phyloP scores from a whole-genome alignment of 768 basidiomycete species.

The Gymnopilus junonius region DNA sequence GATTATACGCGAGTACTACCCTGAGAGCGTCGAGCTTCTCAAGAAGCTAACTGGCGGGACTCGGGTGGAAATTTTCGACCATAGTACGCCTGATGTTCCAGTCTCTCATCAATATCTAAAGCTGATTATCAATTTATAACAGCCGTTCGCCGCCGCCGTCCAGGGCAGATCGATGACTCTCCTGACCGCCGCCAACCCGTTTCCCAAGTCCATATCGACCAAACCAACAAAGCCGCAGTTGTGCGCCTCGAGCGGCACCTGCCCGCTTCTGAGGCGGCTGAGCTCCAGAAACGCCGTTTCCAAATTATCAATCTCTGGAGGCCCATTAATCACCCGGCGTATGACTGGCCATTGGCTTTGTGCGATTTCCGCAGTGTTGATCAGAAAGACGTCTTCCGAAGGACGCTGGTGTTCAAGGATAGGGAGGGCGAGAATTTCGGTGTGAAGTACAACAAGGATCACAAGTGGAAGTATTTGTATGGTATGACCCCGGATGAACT shows the following conservation, averaged over 20 bases:
- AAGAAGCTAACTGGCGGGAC: slow-evolving; percentile 63
- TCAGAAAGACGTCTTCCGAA: slow-evolving; percentile 44
- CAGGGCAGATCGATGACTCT: slow-evolving; percentile 36
- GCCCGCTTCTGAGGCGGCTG: slow-evolving; percentile 46
- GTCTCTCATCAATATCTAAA: not conserved
- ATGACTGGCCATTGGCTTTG: slow-evolving; percentile 55
- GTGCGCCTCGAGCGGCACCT: slow-evolving; percentile 56
- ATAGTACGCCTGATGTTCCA: slow-evolving; percentile 44
- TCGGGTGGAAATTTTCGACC: slow-evolving; percentile 63
- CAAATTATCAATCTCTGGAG: slow-evolving; percentile 69
- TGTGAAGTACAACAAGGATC: slow-evolving; percentile 48
- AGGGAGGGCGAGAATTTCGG: slow-evolving; percentile 55
- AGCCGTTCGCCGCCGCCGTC: slow-evolving; percentile 50
- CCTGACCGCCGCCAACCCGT: slow-evolving; percentile 48
- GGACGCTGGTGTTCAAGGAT: slow-evolving; percentile 50
- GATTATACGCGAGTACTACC: slow-evolving; percentile 58
- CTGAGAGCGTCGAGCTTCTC: slow-evolving; percentile 58
- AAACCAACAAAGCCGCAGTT: slow-evolving; percentile 48
- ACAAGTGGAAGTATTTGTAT: slow-evolving; percentile 55
- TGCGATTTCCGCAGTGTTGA: slow-evolving; percentile 57
- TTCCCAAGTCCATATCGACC: slow-evolving; percentile 53
- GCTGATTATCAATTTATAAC: not conserved
- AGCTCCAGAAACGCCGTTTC: slow-evolving; percentile 50
- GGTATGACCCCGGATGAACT: slow-evolving; percentile 53
- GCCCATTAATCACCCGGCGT: slow-evolving; percentile 50